Evolutionary conservation across 257 asterid species (phyloP), one percentile per base, ranked within the genome.

Genomic region (Plantago ovata): DNA sequence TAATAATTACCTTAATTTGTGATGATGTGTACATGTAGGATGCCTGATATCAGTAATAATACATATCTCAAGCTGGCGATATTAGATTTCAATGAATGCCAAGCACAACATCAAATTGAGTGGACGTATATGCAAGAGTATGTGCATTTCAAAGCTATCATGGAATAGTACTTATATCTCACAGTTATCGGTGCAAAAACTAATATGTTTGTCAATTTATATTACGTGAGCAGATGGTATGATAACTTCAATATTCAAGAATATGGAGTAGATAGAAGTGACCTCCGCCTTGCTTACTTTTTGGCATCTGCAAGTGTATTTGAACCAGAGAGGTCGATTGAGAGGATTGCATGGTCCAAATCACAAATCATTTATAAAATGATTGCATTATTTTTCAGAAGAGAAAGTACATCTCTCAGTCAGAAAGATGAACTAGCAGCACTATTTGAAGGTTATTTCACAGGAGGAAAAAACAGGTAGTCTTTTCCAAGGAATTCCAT

Each of bases 41-140:
- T 53, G 59, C 40, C 20, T 2, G 86, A 82, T 10, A 66, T 79
- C 51, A 74, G 78, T 46, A 79, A 77, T 28, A 61, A 76, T 46
- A 55, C 61, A 0, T 79, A 72, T 42, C 65, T 72, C 6, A 75
- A 77, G 55, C 66, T 77, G 24, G 89, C 84, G 28, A 77, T 22
- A 46, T 28, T 47, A 32, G 89, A 79, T 45, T 82, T 71, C 74
- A 72, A 63, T 22, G 69, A 65, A 65, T 79, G 89, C 55, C 89
- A 82, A 65, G 66, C 61, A 4, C 80, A 74, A 11, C 89, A 82
- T 74, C 80, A 72, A 44, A 45, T 49, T 8, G 89, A 82, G 59
- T 79, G 89, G 89, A 23, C 24, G 1, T 14, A 24, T 43, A 61
- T 79, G 58, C 75, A 69, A 53, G 53, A 40, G 78, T 68, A 61